These are phyloP conservation scores for Suillus placidus DNA, from an alignment of 768 basidiomycete genomes.

Conservation along the genomic window DNA sequence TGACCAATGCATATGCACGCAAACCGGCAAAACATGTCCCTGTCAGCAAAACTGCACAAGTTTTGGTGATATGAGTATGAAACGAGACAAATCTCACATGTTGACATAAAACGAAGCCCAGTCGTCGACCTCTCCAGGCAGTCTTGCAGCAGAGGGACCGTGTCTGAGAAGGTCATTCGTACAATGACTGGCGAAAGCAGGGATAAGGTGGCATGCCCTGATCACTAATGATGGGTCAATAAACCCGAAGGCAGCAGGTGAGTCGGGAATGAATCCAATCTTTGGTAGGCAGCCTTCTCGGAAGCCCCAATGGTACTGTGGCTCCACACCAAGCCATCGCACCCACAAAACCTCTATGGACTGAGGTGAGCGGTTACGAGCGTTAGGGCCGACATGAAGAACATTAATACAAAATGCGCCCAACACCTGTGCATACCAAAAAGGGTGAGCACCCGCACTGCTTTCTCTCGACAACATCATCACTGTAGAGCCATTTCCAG, in stretches of 20 bases:
- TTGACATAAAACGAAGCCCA: not conserved
- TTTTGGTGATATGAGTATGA: not conserved
- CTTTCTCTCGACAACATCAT: not conserved
- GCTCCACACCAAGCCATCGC: not conserved
- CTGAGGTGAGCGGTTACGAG: not conserved
- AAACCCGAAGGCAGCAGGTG: not conserved
- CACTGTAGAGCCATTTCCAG: not conserved
- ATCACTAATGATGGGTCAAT: not conserved
- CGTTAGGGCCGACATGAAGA: not conserved
- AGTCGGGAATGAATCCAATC: not conserved
- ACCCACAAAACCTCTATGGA: not conserved
- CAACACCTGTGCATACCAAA: not conserved
- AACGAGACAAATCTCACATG: not conserved
- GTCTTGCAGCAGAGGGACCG: not conserved
- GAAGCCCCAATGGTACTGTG: not conserved
- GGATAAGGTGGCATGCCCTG: not conserved
- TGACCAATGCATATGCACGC: conserved; percentile 13
- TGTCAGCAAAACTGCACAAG: conserved; percentile 8
- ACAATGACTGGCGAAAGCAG: not conserved
- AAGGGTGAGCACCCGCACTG: not conserved
- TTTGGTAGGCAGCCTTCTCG: not conserved
- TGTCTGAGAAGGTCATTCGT: not conserved
- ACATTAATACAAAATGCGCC: not conserved
- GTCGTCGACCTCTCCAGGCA: not conserved
- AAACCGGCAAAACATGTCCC: conserved; percentile 14